A percentile compares a stretch with the other conserved stretches of the same genome.
phyloP scores from a whole-genome alignment of 192 early-diverging fungal species.

The Coemansia sp. region DNA sequence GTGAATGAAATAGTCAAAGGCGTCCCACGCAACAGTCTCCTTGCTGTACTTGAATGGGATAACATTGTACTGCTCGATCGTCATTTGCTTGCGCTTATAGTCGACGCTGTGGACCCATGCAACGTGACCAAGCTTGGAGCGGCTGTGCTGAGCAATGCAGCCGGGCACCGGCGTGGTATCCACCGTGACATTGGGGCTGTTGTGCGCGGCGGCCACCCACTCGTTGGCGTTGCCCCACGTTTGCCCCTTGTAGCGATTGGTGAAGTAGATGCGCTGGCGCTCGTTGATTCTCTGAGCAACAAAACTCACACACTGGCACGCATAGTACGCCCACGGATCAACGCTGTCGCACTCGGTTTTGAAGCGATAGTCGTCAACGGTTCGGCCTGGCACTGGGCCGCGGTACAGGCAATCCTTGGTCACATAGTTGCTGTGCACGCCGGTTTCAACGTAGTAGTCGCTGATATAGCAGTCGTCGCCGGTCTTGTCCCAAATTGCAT shows the following conservation, averaged over 20 bases:
- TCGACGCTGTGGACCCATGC: slow-evolving; percentile 36
- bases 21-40: slow-evolving; percentile 23
- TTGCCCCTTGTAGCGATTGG: slow-evolving; percentile 36
- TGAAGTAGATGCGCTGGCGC: slow-evolving; percentile 33
- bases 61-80: slow-evolving; percentile 44
- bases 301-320: slow-evolving; percentile 43
- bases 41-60: slow-evolving; percentile 21
- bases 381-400: slow-evolving; percentile 19
- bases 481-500: slow-evolving; percentile 44
- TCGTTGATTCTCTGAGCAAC: slow-evolving; percentile 47
- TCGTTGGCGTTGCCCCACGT: slow-evolving; percentile 41
- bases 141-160: slow-evolving; percentile 27
- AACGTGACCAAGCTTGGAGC: slow-evolving; percentile 24
- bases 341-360: slow-evolving; percentile 23
- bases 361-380: slow-evolving; percentile 36
- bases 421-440: slow-evolving; percentile 4
- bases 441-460: slow-evolving; percentile 35
- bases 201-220: slow-evolving; percentile 34
- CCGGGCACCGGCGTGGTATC: slow-evolving; percentile 13
- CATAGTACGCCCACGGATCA: slow-evolving; percentile 44
- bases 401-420: slow-evolving; percentile 9
- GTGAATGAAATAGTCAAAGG: slow-evolving; percentile 32
- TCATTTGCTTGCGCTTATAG: slow-evolving; percentile 14
- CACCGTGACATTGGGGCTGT: slow-evolving; percentile 18
- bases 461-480: slow-evolving; percentile 33